Base-by-base conservation (phyloP, 805 yeast species). In the Vanderwaltozyma tropicalis region DNA sequence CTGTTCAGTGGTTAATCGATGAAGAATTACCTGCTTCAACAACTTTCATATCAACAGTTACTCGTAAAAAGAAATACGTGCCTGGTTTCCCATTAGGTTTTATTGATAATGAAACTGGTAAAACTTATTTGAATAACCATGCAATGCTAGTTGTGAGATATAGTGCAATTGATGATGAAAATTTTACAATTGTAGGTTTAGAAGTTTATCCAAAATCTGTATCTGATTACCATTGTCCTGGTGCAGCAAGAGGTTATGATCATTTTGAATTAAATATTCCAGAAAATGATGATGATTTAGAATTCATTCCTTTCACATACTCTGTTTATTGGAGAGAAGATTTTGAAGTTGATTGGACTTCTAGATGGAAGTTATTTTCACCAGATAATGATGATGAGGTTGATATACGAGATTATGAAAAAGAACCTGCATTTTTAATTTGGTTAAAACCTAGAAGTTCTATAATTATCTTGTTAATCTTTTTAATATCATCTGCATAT, bases 311-410 rank as follows among this genome's bases (percentile, higher is more conserved):
- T 3, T 86, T 76, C 59, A 80, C 95, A 1, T 87, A 85, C 49
- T 75, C 95, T 1, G 86, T 87, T 3, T 80, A 80, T 52, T 86
- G 95, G 94, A 68, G 92, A 55, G 94, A 86, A 54, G 95, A 86
- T 42, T 62, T 64, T 31, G 69, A 74, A 2, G 64, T 82, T 18
- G 69, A 71, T 19, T 81, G 85, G 71, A 67, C 69, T 35, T 67
- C 76, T 41, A 67, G 95, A 47, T 84, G 94, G 92, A 75, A 74
- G 32, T 60, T 79, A 47, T 86, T 79, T 56, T 56, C 33, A n/a
- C n/a, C n/a, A 9, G 41, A 49, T 24, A 24, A 24, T 24, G 5
- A 10, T 34, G 57, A 53, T 15, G 35, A 41, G 7, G 55, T 47
- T 21, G 53, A 41, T 17, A 46, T 47, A 12, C 44, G 46, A 1